Evolutionary conservation across 2,329 filamentous ascomycete species (phyloP), one percentile per base, ranked within the genome.

Genomic region (Dothidotthia symphoricarpi): DNA sequence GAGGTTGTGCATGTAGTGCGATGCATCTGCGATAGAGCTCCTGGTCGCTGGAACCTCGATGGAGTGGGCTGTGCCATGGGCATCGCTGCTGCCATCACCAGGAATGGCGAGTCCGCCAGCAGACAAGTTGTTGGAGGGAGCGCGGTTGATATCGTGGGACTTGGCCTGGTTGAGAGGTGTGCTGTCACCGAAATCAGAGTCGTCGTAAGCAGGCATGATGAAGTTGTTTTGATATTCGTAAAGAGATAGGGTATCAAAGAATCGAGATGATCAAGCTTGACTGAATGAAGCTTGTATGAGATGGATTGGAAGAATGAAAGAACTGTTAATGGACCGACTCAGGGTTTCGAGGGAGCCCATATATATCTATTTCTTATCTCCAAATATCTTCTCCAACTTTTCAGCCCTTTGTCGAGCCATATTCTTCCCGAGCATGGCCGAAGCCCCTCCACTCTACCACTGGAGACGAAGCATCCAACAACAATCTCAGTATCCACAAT

Each of bases 1-100:
- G 57, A 88, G 72, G 57, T 78, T 81, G 75, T 88, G 84, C 83
- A 88, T 87, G 68, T 82, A 83, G 51, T 77, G 74, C 29, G 77
- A 69, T 16, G 79, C 80, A 68, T 88, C 82, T 22, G 83, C 82
- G 47, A 86, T 78, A 36, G 82, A 77, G 36, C 80, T 85, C 51
- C 82, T 72, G 38, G 81, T 78, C 16, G 84, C 83, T 27, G 84
- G 83, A 31, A 88, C 75, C 69, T 88, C 84, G 56, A 88, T 78
- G 28, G 81, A 72, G 43, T 73, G 67, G 31, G 24, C 39, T 11
- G 49, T 55, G 35, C 62, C 69, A 31, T 58, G 55, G 45, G 19
- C n/a, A n/a, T n/a, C n/a, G 28, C 9, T 26, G 16, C 3, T 31
- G 34, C 49, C 63, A 40, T 67, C 55, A 28, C 49, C 53, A 13